Percentiles rank a stretch among this genome's conserved stretches.
These are phyloP conservation scores for Colletotrichum sp. DNA, from an alignment of 2,329 filamentous ascomycete species.

Conservation along the genomic window DNA sequence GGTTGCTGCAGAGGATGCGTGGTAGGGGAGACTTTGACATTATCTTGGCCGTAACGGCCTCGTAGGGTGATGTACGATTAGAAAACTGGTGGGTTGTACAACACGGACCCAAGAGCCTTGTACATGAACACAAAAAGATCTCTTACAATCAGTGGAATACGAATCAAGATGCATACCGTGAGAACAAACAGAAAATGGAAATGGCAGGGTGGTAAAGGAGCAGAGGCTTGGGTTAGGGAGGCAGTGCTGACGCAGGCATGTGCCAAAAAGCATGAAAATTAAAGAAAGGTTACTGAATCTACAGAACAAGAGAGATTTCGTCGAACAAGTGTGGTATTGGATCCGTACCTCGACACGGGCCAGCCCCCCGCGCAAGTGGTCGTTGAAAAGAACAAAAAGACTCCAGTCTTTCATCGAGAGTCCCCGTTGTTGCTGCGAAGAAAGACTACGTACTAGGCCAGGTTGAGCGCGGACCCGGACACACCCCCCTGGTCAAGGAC, in stretches of 20 bases:
- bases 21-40: not conserved
- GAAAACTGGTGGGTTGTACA: slow-evolving; percentile 6
- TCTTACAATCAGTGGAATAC: not conserved
- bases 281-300: not conserved
- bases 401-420: not conserved
- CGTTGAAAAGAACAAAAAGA: not conserved
- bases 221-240: not conserved
- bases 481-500: slow-evolving; percentile 17
- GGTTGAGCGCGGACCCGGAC: slow-evolving; percentile 15
- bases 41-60: not conserved
- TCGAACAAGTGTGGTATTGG: slow-evolving; percentile 6
- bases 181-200: not conserved
- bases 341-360: not conserved
- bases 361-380: slow-evolving; percentile 8
- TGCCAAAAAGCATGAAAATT: not conserved
- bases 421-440: not conserved
- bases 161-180: not conserved
- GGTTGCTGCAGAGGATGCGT: not conserved
- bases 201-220: not conserved
- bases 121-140: slow-evolving; percentile 5
- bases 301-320: too few relatives aligned
- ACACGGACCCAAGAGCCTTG: slow-evolving; percentile 8
- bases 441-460: slow-evolving; percentile 5
- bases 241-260: not conserved
- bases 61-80: slow-evolving; percentile 11